Conservation (phyloP, 805 yeast species). For the Monosporozyma solicola region DNA sequence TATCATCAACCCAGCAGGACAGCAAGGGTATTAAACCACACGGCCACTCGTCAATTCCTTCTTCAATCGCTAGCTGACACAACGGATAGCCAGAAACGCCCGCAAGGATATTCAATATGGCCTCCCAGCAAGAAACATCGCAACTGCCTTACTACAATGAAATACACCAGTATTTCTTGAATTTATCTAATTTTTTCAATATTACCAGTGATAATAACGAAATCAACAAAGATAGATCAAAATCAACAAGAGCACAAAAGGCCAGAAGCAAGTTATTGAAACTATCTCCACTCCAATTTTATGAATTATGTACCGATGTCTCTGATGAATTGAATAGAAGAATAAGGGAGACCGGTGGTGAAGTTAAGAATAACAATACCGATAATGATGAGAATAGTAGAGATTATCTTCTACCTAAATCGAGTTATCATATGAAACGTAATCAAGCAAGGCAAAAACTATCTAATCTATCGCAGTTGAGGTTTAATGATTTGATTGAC, state of each 20-base stretch:
- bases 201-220: slow-evolving; percentile 21
- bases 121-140: background rate
- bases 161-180: slow-evolving; percentile 20
- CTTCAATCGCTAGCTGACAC: background rate
- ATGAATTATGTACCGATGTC: slow-evolving; percentile 88
- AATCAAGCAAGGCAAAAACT: slow-evolving; percentile 92
- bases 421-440: slow-evolving; percentile 80
- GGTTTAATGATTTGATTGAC: slow-evolving; percentile 84
- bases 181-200: slow-evolving; percentile 21
- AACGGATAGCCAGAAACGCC: background rate
- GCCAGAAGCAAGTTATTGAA: slow-evolving; percentile 81
- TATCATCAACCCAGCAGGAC: too few relatives aligned
- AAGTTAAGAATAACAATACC: slow-evolving; percentile 27
- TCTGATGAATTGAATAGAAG: slow-evolving; percentile 86
- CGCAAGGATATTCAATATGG: background rate
- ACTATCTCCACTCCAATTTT: slow-evolving; percentile 72
- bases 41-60: too few relatives aligned
- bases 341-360: slow-evolving; percentile 2
- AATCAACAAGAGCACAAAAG: slow-evolving; percentile 51
- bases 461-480: slow-evolving; percentile 66
- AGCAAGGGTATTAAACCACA: too few relatives aligned
- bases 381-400: slow-evolving; percentile 47
- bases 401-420: slow-evolving; percentile 57
- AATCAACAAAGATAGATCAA: slow-evolving; percentile 20
- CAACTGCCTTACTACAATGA: slow-evolving; percentile 3